Percentiles rank a stretch among this genome's conserved stretches.
Evolutionary conservation across 352 stramenopile species (phyloP).

Genomic region (Globisporangium cylindrosporum): DNA sequence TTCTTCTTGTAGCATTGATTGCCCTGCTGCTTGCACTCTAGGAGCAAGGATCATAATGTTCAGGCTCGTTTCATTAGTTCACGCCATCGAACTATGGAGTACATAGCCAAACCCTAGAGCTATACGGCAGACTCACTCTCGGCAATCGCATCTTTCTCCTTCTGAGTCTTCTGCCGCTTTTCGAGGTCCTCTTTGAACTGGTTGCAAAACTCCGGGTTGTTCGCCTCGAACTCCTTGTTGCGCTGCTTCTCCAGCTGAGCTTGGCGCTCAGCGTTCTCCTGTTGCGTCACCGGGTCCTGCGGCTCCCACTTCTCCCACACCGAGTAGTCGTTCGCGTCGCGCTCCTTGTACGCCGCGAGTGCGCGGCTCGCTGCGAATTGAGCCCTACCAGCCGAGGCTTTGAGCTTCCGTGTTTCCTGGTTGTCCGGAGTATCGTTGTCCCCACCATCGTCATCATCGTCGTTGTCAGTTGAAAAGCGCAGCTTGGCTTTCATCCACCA

Average conservation of each 20-base stretch:
- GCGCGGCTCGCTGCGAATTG: conserved; percentile 54
- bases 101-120: neutral
- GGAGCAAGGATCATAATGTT: conserved; percentile 19
- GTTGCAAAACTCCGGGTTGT: conserved; percentile 74
- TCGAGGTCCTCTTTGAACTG: conserved; percentile 77
- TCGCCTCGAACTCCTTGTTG: conserved; percentile 71
- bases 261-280: conserved; percentile 59
- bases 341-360: conserved; percentile 62
- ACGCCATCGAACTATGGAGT: neutral
- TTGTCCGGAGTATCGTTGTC: conserved; percentile 12
- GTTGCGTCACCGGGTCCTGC: conserved; percentile 59
- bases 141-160: conserved; percentile 42
- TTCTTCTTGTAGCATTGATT: conserved; percentile 64
- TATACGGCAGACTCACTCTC: conserved; percentile 35
- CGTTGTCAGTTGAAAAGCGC: conserved; percentile 36
- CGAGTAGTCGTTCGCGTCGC: conserved; percentile 83
- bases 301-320: conserved; percentile 73
- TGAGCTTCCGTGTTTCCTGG: conserved; percentile 14
- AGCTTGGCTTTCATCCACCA: conserved; percentile 73
- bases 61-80: neutral
- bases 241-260: conserved; percentile 54
- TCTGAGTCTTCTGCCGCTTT: conserved; percentile 51
- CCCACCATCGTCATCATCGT: conserved; percentile 4
- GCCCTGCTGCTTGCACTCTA: conserved; percentile 57
- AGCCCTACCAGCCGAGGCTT: neutral